Evolutionary conservation across 805 yeast genomes (phyloP).

Genomic region (Candida parachauliodes): DNA sequence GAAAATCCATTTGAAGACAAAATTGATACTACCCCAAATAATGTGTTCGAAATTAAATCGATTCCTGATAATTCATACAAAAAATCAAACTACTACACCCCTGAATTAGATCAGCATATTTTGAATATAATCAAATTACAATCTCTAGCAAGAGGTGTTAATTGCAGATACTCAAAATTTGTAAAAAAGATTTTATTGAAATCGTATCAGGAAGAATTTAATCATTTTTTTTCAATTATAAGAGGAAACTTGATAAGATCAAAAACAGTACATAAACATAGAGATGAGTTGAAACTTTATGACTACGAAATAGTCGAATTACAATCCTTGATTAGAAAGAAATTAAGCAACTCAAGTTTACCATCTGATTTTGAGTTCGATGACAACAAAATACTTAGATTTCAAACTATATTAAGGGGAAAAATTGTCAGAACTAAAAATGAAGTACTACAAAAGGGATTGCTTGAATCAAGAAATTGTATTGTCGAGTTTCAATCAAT

Average conservation of each 20-base stretch:
- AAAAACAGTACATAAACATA: conserved; percentile 30
- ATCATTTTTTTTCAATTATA: conserved; percentile 45
- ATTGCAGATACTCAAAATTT: conserved; percentile 59
- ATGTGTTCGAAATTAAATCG: conserved; percentile 1
- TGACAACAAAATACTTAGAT: conserved; percentile 18
- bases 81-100: conserved; percentile 5
- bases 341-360: conserved; percentile 11
- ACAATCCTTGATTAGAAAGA: conserved; percentile 37
- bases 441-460: conserved; percentile 9
- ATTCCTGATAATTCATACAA: neutral
- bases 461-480: conserved; percentile 12
- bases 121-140: conserved; percentile 51
- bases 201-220: conserved; percentile 50
- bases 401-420: conserved; percentile 48
- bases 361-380: conserved; percentile 9
- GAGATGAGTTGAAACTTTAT: conserved; percentile 28
- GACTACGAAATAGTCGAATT: conserved; percentile 32
- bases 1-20: conserved; percentile 9
- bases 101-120: conserved; percentile 6
- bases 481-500: conserved; percentile 40
- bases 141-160: conserved; percentile 66
- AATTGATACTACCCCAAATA: neutral
- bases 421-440: conserved; percentile 22
- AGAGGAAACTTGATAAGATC: conserved; percentile 45
- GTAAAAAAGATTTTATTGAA: conserved; percentile 60